Evolutionary conservation across 192 early-diverging fungal species (phyloP).

Genomic region (Podila verticillata): DNA sequence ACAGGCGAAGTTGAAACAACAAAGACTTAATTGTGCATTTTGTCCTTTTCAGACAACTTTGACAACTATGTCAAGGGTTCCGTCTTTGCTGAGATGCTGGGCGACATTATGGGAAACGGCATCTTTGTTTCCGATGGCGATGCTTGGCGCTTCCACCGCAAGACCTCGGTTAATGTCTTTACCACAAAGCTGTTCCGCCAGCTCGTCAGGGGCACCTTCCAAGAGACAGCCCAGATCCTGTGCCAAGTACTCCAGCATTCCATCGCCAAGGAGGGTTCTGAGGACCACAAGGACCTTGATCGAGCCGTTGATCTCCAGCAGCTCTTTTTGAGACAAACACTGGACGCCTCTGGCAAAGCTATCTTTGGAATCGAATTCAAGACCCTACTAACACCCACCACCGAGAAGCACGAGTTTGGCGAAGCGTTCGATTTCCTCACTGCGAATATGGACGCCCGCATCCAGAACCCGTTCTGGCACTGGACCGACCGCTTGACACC

Average conservation of each 20-base stretch:
- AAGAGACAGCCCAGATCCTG: background rate
- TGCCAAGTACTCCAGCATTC: background rate
- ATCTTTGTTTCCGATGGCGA: no score
- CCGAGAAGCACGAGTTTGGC: constrained; percentile 43
- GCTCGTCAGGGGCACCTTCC: background rate
- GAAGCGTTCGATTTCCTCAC: constrained; percentile 5
- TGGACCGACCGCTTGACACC: background rate
- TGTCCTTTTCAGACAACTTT: background rate
- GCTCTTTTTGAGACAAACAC: constrained; percentile 39
- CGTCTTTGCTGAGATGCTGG: no score
- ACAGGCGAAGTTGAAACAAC: no score
- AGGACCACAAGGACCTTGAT: background rate
- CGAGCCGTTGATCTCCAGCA: constrained; percentile 45
- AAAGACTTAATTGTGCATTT: no score
- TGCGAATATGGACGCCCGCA: no score
- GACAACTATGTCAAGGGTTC: no score
- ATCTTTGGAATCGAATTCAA: constrained; percentile 17
- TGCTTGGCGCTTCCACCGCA: constrained; percentile 17
- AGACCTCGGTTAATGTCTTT: constrained; percentile 18
- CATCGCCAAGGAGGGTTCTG: background rate
- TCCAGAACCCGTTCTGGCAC: no score
- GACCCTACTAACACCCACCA: background rate
- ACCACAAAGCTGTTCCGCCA: background rate
- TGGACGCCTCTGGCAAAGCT: constrained; percentile 22
- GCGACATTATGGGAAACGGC: no score